Base-by-base conservation (phyloP, 805 yeast species). In the Kurtzmaniella fragi region DNA sequence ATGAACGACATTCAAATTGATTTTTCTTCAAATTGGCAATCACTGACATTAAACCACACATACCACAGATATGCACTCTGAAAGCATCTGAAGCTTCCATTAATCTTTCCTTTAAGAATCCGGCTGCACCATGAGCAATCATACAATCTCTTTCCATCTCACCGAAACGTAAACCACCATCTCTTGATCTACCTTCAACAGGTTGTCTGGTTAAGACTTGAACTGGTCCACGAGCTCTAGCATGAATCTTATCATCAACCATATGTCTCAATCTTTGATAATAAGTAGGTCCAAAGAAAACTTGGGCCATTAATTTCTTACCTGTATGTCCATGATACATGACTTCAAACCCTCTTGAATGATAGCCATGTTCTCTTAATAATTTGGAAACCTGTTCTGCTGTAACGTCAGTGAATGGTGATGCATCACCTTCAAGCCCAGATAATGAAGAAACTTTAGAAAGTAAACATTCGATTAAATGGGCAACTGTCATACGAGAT, bases 101-200 rank as follows among this genome's bases (percentile, higher is more conserved):
- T 62, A 93, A 73, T 63, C 99, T 78, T 70, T 93, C 99, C 66
- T 91, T 89, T 71, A 93, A 77, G 73, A 93, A 91, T 6, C 97
- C 95, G 3, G 99, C 97, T 11, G 97, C 98, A 63, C 99, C 99
- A 61, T 93, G 98, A 2, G 99, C 99, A 74, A 93, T 93, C 97
- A 93, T 91, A 84, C 99, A 93, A 76, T 93, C 99, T 73, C 99
- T 87, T 70, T 93, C 99, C 99, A 93, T 93, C 67, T 91, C 99
- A 58, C 99, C 99, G 78, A 91, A 90, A 68, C 99, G 87, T 62
- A 91, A 74, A 53, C 99, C 99, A 79, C 99, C 99, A 67, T 93
- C 98, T 70, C 99, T 81, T 13, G 97, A 89, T 67, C 99, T 82
- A 80, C 99, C 99, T 68, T 91, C 98, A 46, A 90, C 96, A 4